Evolutionary conservation across 768 basidiomycete genomes (phyloP).

Genomic region (Mycena albidolilacea): DNA sequence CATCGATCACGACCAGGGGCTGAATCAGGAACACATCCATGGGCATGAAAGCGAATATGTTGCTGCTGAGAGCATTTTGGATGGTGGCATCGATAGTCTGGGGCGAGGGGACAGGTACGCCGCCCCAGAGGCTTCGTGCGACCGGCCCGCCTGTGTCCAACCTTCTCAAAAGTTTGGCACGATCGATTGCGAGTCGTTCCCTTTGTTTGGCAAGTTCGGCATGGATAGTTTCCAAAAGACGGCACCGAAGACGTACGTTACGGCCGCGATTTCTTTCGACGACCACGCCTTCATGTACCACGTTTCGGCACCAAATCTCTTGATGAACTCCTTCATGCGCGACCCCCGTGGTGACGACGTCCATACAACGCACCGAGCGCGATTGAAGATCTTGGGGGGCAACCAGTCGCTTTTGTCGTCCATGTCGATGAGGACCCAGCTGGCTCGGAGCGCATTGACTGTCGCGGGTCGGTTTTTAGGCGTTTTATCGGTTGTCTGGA

Average conservation of each 20-base stretch:
- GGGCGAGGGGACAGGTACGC: constrained; percentile 16
- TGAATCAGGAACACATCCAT: constrained; percentile 7
- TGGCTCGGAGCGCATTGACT: constrained; percentile 9
- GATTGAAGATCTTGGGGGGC: constrained; percentile 3
- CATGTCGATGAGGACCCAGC: constrained; percentile 32
- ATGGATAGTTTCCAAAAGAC: constrained; percentile 5
- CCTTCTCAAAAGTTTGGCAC: constrained; percentile 1
- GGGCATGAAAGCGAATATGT: constrained; percentile 17
- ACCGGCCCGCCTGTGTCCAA: constrained; percentile 17
- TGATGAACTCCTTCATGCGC: constrained; percentile 15
- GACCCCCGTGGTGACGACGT: constrained; percentile 17
- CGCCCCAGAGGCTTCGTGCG: constrained; percentile 21
- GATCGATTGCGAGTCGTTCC: constrained; percentile 17
- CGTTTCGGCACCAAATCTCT: constrained; percentile 4
- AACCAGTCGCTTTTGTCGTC: constrained; percentile 19
- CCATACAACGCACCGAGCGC: constrained; percentile 25
- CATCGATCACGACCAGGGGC: constrained; percentile 16
- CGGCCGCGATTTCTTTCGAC: constrained; percentile 22
- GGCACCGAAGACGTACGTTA: constrained; percentile 10
- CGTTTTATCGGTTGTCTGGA: not conserved
- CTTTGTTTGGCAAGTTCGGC: constrained; percentile 22
- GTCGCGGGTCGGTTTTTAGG: not conserved
- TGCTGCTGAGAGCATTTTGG: not conserved
- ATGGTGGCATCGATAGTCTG: not conserved
- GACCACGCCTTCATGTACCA: constrained; percentile 32